These are phyloP conservation scores for Eleusine indica DNA, from an alignment of 176 grass and related monocot species.

Conservation along the genomic window DNA sequence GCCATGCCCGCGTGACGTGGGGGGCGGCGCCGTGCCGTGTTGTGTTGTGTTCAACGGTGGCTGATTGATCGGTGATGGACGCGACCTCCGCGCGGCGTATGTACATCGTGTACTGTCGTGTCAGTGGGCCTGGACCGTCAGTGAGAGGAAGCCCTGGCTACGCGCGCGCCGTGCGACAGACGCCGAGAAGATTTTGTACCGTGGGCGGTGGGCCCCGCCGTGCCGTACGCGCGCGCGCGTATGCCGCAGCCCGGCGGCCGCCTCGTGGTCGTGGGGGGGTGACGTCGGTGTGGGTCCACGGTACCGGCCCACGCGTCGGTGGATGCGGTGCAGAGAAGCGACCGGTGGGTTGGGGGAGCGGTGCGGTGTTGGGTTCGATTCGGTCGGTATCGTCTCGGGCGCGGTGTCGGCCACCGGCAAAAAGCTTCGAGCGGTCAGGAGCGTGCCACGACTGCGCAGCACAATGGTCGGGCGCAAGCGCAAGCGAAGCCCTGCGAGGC, in stretches of 20 bases:
- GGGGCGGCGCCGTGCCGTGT: background rate
- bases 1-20: background rate
- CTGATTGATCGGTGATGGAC: background rate
- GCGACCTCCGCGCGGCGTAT: background rate
- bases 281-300: background rate
- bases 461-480: background rate
- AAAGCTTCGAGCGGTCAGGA: background rate
- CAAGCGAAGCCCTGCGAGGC: background rate
- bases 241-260: too few species aligned
- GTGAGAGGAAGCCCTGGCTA: background rate
- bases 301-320: background rate
- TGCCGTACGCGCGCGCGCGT: constrained; percentile 18
- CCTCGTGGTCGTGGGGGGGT: too few species aligned
- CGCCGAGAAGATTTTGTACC: background rate
- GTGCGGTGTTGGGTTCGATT: background rate
- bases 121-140: background rate
- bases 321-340: accelerated
- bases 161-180: background rate
- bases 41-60: too few species aligned
- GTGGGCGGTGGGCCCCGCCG: background rate
- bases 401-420: constrained; percentile 44
- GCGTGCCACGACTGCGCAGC: constrained; percentile 28
- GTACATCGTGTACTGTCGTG: background rate
- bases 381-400: constrained; percentile 8
- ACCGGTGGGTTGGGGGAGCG: background rate